phyloP scores from a whole-genome alignment of 1,284 basidiomycete species.

The Microbotryum intermedium region DNA sequence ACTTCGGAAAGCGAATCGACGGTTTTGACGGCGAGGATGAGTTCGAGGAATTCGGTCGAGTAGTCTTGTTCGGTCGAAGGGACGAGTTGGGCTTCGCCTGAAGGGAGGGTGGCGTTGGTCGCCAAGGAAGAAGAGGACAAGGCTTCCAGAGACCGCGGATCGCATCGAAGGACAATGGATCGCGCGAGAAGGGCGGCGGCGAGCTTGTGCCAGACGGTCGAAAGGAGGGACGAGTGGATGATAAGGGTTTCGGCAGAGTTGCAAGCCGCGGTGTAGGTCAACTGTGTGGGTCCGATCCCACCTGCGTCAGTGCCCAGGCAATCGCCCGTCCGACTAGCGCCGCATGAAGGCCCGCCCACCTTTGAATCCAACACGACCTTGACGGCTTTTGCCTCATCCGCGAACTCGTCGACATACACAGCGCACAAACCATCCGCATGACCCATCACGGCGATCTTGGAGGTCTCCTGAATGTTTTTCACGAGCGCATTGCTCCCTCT shows the following conservation, averaged over 20 bases:
- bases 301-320: too few relatives aligned
- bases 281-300: conserved; percentile 48
- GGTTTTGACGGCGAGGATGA: conserved; percentile 69
- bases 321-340: not conserved
- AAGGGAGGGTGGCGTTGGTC: conserved; percentile 32
- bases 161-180: conserved; percentile 72
- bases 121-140: conserved; percentile 37
- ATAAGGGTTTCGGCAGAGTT: conserved; percentile 88
- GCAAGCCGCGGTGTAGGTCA: conserved; percentile 91
- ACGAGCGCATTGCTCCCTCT: conserved; percentile 89
- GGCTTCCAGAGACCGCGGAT: conserved; percentile 54
- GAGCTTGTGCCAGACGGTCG: conserved; percentile 69
- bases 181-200: conserved; percentile 61
- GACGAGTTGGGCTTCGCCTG: conserved; percentile 30
- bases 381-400: conserved; percentile 65
- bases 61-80: conserved; percentile 51
- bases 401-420: conserved; percentile 78
- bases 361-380: conserved; percentile 84
- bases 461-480: conserved; percentile 74
- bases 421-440: conserved; percentile 94
- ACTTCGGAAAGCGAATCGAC: conserved; percentile 64
- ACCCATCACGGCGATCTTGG: conserved; percentile 95
- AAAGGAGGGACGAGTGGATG: conserved; percentile 62
- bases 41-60: conserved; percentile 76
- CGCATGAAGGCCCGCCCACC: conserved; percentile 45